These are phyloP conservation scores for Aegilops speltoides DNA, from an alignment of 176 grass and related monocot genomes.

Conservation along the genomic window DNA sequence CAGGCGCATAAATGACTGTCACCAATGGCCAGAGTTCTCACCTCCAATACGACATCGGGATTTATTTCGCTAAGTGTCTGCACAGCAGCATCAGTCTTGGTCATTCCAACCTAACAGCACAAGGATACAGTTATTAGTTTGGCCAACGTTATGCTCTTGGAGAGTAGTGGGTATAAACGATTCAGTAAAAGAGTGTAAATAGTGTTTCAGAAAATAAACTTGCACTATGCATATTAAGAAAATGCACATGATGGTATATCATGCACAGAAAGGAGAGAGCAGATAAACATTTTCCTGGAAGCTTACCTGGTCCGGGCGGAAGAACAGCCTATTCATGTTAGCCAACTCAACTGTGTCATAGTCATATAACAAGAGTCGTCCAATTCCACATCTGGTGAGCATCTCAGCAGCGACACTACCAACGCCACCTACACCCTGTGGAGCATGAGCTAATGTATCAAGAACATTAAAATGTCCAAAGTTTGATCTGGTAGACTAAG, in stretches of 20 bases:
- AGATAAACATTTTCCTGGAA: constrained; percentile 6
- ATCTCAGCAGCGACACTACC: constrained; percentile 96
- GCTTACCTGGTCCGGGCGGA: constrained; percentile 90
- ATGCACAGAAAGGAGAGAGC: background rate
- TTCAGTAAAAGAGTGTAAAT: background rate
- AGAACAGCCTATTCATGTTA: constrained; percentile 99
- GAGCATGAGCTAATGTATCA: constrained; percentile 8
- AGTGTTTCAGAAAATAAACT: background rate
- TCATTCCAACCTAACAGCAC: constrained; percentile 81
- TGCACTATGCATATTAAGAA: background rate
- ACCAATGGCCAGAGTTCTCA: constrained; percentile 29
- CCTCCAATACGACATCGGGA: constrained; percentile 92
- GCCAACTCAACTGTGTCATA: constrained; percentile 96
- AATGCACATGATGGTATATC: background rate
- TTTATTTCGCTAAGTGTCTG: constrained; percentile 95
- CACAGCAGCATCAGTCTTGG: constrained; percentile 95
- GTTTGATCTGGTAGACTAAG: background rate
- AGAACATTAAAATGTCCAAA: background rate
- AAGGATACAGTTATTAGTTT: background rate
- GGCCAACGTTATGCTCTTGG: background rate
- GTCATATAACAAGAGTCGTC: constrained; percentile 90
- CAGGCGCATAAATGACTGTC: background rate
- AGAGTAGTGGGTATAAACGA: background rate
- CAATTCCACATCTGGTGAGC: constrained; percentile 97
- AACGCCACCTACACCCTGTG: constrained; percentile 93